These are phyloP conservation scores for Aspergillus hiratsukae DNA, from an alignment of 2,329 filamentous ascomycete genomes.

Conservation along the genomic window DNA sequence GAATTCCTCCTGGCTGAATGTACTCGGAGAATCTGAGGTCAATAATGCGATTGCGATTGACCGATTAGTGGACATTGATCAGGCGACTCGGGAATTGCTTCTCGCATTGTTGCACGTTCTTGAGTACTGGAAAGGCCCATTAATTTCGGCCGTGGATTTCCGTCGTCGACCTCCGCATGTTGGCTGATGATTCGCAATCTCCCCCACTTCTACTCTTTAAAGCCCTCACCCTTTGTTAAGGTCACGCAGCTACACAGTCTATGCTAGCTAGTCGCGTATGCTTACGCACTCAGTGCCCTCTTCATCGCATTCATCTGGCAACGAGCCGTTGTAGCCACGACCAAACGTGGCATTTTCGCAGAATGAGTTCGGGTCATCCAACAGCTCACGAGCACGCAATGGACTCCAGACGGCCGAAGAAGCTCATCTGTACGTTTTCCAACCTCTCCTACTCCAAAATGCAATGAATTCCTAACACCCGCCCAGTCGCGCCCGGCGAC, in stretches of 20 bases:
- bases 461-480: conserved; percentile 6
- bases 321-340: neutral
- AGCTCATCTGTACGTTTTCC: conserved; percentile 35
- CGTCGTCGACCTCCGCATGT: neutral
- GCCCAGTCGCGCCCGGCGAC: conserved; percentile 40
- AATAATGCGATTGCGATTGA: neutral
- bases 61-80: neutral
- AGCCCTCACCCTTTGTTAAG: neutral
- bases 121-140: neutral
- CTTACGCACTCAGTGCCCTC: neutral
- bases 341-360: neutral
- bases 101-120: neutral
- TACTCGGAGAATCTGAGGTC: neutral
- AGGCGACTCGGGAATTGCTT: neutral
- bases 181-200: neutral
- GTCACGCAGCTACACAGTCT: neutral
- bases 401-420: conserved; percentile 32
- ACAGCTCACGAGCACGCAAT: conserved; percentile 7
- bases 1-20: neutral
- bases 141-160: neutral
- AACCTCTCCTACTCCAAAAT: neutral
- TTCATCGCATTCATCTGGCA: neutral
- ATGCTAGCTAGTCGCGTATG: conserved; percentile 1
- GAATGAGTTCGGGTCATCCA: neutral
- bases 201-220: neutral